Base-by-base conservation (phyloP, 192 early-diverging fungal genomes). In the Backusella psychrophila region DNA sequence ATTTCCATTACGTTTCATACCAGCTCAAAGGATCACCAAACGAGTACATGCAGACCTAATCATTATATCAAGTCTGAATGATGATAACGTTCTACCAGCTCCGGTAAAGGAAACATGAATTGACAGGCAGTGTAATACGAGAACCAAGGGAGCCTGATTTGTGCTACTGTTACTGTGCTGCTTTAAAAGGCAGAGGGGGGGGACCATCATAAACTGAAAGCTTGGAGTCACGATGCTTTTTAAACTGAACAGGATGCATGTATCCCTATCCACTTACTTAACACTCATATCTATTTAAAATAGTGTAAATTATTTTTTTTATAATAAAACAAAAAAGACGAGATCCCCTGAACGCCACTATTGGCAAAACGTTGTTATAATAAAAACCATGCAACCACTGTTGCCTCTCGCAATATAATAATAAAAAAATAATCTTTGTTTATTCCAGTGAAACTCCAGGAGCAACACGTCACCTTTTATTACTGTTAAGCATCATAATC, bases 231-330 rank as follows among this genome's bases (percentile, higher is more conserved):
- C 56, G 56, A 63, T 63, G 56, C 0, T 63, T 63, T 63, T 63
- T 63, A 63, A 63, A 63, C 26, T 63, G 56, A 63, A 63, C 56
- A 63, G 26, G 56, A 63, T 63, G 56, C 56, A 63, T 29, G 56
- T 29, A 63, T 29, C 56, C 56, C 56, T 63, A 63, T 63, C 26
- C 8, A 9, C 53, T 59, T 59, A 59, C 53, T 29, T 63, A 12
- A 26, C 9, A 11, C 53, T 59, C 9, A 4, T 12, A 4, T 59
- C 12, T 26, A 59, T 59, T 59, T 59, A 26, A 59, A 59, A 59
- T 59, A 59, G 21, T 59, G 56, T 29, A 59, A 56, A 23, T 56
- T 56, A 6, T 23, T 59, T 56, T 56, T 53, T 59, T 59, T 59
- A n/a, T 59, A 21, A 21, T 53, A 53, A 53, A 53, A 53, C 42